Evolutionary conservation across 805 yeast species (phyloP), one percentile per base, ranked within the genome.

Genomic region (Candida anglica): DNA sequence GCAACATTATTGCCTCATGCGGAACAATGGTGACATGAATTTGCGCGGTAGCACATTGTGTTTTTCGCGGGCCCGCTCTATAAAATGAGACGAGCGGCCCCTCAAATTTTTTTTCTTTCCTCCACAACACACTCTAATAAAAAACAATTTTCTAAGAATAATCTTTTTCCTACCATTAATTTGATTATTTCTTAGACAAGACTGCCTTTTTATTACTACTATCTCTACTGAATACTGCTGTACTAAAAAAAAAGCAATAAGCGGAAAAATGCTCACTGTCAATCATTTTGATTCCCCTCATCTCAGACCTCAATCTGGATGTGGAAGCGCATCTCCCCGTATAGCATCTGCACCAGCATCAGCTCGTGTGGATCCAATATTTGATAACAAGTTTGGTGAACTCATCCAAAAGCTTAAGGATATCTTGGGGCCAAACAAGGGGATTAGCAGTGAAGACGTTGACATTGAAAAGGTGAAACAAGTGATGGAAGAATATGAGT

Each of bases 401-500:
- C 53, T 66, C 36, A 59, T 66, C 33, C 38, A 34, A 22, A 41
- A 49, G 32, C 50, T 62, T 23, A 48, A 56, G 27, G 43, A 34
- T 14, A 28, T 58, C 9, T 47, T 62, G 32, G 63, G 58, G 14
- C 38, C 47, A 2, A 52, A 56, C 36, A 54, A 56, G 38, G 69
- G 69, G 0, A 47, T 68, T 27, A 36, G 66, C 2, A 51, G 69
- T 3, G 64, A 59, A 5, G 83, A 78, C 32, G 72, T 81, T 25
- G 79, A 81, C 46, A 71, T 74, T 37, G 63, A 56, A 19, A 42
- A 63, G 16, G 59, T 81, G 26, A 60, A 62, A 53, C 43, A 46
- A 25, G 46, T 71, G 24, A 66, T 81, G 77, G 60, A 63, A 23
- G 43, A 47, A 16, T 81, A 80, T 56, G 46, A 47, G 15, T 66